Evolutionary conservation across 768 basidiomycete species (phyloP).

Genomic region (Russula griseocarnosa): DNA sequence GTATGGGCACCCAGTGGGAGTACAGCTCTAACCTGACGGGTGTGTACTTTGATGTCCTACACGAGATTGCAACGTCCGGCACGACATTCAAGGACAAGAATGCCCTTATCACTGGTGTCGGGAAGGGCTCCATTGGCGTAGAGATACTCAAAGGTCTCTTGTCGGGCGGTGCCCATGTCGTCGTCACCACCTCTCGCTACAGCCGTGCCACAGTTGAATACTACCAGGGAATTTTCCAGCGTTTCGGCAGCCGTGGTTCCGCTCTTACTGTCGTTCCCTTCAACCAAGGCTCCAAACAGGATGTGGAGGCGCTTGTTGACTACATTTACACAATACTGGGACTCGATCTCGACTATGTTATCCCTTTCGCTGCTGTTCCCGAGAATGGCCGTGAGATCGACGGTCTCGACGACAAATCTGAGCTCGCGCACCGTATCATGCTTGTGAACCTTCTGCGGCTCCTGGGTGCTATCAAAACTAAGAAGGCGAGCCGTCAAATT

Average conservation of each 20-base stretch:
- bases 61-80: slow-evolving; percentile 97
- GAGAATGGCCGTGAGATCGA: slow-evolving; percentile 99
- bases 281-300: slow-evolving; percentile 98
- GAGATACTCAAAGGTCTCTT: slow-evolving; percentile 96
- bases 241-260: slow-evolving; percentile 91
- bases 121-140: slow-evolving; percentile 95
- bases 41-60: slow-evolving; percentile 92
- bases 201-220: slow-evolving; percentile 94
- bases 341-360: slow-evolving; percentile 96
- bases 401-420: slow-evolving; percentile 92
- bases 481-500: slow-evolving; percentile 95
- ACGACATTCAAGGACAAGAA: slow-evolving; percentile 99
- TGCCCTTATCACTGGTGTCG: slow-evolving; percentile 94
- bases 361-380: slow-evolving; percentile 97
- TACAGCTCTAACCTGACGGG: slow-evolving; percentile 96
- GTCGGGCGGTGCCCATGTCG: slow-evolving; percentile 92
- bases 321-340: slow-evolving; percentile 96
- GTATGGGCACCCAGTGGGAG: slow-evolving; percentile 92
- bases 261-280: slow-evolving; percentile 97
- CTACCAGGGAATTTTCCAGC: slow-evolving; percentile 97
- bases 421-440: slow-evolving; percentile 98
- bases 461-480: slow-evolving; percentile 94
- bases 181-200: slow-evolving; percentile 97
- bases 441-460: slow-evolving; percentile 93
- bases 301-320: slow-evolving; percentile 95